Base-by-base conservation (phyloP, 2,329 filamentous ascomycete genomes). In the Epicoccum nigrum region DNA sequence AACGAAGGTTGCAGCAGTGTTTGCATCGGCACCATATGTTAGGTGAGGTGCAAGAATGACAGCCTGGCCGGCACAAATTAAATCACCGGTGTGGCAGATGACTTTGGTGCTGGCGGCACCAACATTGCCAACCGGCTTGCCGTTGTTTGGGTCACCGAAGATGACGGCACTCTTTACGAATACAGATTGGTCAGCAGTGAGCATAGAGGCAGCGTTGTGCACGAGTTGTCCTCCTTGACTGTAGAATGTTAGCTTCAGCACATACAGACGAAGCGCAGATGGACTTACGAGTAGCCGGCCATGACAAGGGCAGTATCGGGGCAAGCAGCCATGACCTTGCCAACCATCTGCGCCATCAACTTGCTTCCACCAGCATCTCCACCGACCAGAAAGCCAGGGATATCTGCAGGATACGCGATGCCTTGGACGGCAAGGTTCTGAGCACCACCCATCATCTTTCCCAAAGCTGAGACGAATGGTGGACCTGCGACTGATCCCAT, bases 341-440 rank as follows among this genome's bases (percentile, higher is more conserved):
- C 63, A 1, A 72, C 68, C 60, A 68, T 64, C 20, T 71, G 59
- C 32, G 76, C 74, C 77, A 83, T 80, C 48, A 68, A 72, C 31
- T 62, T 60, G 43, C 76, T 77, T 5, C 80, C 80, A 8, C 48
- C 63, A 4, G 63, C 58, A 55, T 80, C 78, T 1, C 80, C 81
- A 6, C 78, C 77, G 11, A 68, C 69, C 4, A 80, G 63, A 55
- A 80, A 81, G 0, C 80, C 80, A 3, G 60, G 55, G 9, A 72
- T 49, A 27, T 63, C 57, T n/a, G 81, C 82, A 2, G 76, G 69
- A 59, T 84, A 85, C 25, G 79, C 71, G 16, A 84, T 78, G 42
- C 82, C 82, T 67, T 84, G 82, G 9, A 83, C 75, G 2, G 77
- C 77, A 7, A 83, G 63, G 45, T 77, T 76, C 32, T 68, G 69